Evolutionary conservation across 768 basidiomycete genomes (phyloP).

Genomic region (Porphyrellus cyaneotinctus): DNA sequence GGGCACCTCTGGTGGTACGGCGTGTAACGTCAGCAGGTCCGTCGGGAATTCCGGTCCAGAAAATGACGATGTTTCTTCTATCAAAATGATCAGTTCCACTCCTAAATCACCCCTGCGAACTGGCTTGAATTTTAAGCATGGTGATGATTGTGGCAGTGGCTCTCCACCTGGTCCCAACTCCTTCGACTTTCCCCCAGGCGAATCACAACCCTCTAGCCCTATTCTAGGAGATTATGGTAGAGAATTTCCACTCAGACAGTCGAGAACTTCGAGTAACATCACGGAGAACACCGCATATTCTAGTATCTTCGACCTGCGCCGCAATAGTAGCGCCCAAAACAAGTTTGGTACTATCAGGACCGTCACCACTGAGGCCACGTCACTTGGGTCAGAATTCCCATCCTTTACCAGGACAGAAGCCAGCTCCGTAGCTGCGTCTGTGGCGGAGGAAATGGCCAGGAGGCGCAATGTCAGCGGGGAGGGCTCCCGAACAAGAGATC

Average conservation of each 20-base stretch:
- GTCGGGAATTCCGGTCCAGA: conserved; percentile 25
- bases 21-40: conserved; percentile 21
- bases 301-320: conserved; percentile 55
- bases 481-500: conserved; percentile 43
- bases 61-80: conserved; percentile 37
- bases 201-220: conserved; percentile 34
- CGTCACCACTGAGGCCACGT: conserved; percentile 78
- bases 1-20: conserved; percentile 34
- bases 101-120: conserved; percentile 53
- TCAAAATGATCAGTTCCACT: conserved; percentile 32
- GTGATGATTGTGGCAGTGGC: conserved; percentile 5
- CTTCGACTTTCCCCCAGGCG: conserved; percentile 32
- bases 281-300: conserved; percentile 57
- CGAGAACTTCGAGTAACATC: conserved; percentile 56
- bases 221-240: conserved; percentile 30
- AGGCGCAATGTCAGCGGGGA: conserved; percentile 32
- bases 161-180: conserved; percentile 18
- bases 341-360: conserved; percentile 79
- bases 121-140: conserved; percentile 25
- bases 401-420: conserved; percentile 67
- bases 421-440: conserved; percentile 49
- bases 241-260: conserved; percentile 49
- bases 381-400: conserved; percentile 52
- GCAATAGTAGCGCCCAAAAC: conserved; percentile 43
- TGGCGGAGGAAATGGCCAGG: conserved; percentile 39